Evolutionary conservation across 2,329 filamentous ascomycete genomes (phyloP), one percentile per base, ranked within the genome.

Genomic region (Fusarium sp.): DNA sequence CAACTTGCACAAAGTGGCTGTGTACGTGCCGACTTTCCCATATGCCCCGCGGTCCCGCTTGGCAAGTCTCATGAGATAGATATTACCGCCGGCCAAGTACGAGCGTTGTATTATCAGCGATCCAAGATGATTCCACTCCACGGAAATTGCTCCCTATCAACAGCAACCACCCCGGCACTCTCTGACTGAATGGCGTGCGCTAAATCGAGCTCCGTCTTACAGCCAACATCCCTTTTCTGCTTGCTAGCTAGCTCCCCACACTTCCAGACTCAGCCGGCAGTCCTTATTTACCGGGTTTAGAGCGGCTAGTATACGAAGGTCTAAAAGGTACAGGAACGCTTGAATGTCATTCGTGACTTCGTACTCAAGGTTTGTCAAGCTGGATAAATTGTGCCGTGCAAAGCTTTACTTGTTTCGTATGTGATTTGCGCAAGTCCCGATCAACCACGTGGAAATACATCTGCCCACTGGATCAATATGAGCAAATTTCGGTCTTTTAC

Each of bases 1-100:
- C 64, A 66, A 32, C 42, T 69, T 45, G 63, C 72, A 66, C 55
- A 69, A 55, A 45, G 68, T 63, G 69, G 73, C 63, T 63, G 47
- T 70, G 72, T 70, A 59, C 59, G 72, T 75, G 72, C 72, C 72
- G 72, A 67, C n/a, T 75, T 75, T 76, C 61, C 74, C 75, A 72
- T 66, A 65, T 68, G 66, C 67, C 64, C 66, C 60, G 65, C 62
- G 65, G 67, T 67, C 42, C 57, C 67, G 69, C 76, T 78, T 78
- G 76, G 76, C 75, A 45, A 28, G 58, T 72, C 57, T 65, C 66
- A 66, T 53, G 63, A 67, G 53, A 70, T 65, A 65, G 55, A 68
- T 63, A 56, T 63, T 38, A 62, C 51, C 72, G 38, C 32, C 53
- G 62, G 58, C 54, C 58, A 74, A 74, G 66, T 60, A 63, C 53